Evolutionary conservation across 176 grass and related monocot species (phyloP).

Genomic region (Cenchrus purpureus): DNA sequence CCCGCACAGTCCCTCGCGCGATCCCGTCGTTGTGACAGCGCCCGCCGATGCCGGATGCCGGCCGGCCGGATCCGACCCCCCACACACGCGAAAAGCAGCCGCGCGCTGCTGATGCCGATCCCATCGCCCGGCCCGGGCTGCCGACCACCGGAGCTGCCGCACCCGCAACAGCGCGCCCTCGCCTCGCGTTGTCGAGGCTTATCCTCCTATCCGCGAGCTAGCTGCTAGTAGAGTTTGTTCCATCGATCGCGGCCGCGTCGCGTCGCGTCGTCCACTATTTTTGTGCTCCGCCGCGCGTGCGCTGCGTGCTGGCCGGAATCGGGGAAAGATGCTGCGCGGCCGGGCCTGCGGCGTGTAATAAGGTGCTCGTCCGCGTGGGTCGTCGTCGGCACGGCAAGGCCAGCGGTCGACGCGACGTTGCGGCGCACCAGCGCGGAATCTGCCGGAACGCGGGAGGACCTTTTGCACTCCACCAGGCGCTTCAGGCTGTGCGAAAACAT

Average conservation of each 20-base stretch:
- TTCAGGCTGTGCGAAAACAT: too few relatives aligned
- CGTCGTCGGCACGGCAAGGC: too few relatives aligned
- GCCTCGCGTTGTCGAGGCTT: background rate
- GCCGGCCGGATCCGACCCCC: background rate
- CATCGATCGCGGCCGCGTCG: background rate
- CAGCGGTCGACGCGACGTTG: too few relatives aligned
- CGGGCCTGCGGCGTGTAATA: too few relatives aligned
- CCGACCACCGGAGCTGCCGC: constrained; percentile 30
- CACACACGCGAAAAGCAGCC: background rate
- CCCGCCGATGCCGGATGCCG: constrained; percentile 13
- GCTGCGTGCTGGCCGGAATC: too few relatives aligned
- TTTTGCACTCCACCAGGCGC: too few relatives aligned
- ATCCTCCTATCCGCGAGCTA: background rate
- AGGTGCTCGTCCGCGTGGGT: too few relatives aligned
- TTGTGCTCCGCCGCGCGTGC: too few relatives aligned
- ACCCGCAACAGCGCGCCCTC: background rate
- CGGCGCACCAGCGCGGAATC: too few relatives aligned
- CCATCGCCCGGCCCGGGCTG: background rate
- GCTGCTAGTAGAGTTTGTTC: background rate
- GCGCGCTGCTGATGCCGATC: background rate
- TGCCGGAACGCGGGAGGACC: too few relatives aligned
- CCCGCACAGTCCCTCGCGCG: background rate
- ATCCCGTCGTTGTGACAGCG: constrained; percentile 24
- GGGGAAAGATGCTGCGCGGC: too few relatives aligned
- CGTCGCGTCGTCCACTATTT: background rate